Evolutionary conservation across 2,329 filamentous ascomycete genomes (phyloP), one percentile per base, ranked within the genome.

Genomic region (Neurospora sp.): DNA sequence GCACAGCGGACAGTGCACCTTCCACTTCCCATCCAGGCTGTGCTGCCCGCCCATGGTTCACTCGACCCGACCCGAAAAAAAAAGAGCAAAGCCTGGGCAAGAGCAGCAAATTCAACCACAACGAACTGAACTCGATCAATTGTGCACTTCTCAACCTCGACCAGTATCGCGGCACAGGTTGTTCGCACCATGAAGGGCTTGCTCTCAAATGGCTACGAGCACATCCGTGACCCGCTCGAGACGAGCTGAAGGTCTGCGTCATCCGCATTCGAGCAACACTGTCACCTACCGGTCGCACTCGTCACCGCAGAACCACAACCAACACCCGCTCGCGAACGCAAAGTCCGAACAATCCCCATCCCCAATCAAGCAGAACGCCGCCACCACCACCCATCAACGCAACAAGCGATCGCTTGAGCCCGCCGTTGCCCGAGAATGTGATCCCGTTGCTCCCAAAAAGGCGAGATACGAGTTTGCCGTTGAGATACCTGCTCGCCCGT

Each of bases 191-290:
- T 74, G 73, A 73, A 67, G 69, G 68, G 28, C 67, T 43, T 43
- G 28, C 28, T 66, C 40, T 46, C 33, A 71, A 68, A 76, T 76
- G 74, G 73, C 81, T 80, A 85, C 86, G 83, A 83, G 84, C 76
- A 69, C 73, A 42, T 84, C 84, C 76, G 78, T 82, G 79, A 84
- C 83, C 76, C 83, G 84, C 80, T 84, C 84, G 77, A 81, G 82
- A 79, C 82, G 83, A 80, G 79, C 80, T 81, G 83, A 85, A 76
- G 82, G 80, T 76, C 80, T 81, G 76, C 73, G 70, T 71, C 78
- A 80, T 72, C 77, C 79, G 74, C 76, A 77, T 73, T 73, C 74
- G 62, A 74, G 76, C 74, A 76, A 75, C 74, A 73, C 75, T 72
- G 75, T 76, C 71, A 70, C 74, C 70, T 69, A 70, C 69, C 70